Conservation (phyloP, 257 asterid species). For the Przewalskia tangutica region DNA sequence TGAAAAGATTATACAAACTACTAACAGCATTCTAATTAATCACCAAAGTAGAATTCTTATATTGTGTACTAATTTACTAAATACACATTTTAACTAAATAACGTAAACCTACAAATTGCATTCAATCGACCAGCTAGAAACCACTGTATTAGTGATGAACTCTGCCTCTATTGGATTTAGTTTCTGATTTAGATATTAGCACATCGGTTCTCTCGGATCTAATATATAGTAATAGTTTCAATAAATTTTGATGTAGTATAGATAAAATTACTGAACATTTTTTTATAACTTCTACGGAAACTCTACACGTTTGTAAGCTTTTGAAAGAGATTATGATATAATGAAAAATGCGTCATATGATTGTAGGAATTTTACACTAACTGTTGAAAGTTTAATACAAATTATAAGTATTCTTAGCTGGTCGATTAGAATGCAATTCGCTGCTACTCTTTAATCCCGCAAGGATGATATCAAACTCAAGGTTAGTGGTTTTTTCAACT, state of each 20-base stretch:
- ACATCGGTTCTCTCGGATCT: not conserved
- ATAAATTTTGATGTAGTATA: not conserved
- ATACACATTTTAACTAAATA: not conserved
- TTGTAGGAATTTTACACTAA: not conserved
- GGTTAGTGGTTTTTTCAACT: conserved; percentile 20
- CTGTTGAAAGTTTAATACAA: not conserved
- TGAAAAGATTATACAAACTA: not conserved
- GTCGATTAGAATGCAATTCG: conserved; percentile 10
- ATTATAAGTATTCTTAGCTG: not conserved
- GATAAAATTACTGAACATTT: not conserved
- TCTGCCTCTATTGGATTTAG: not conserved
- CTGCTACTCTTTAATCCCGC: conserved; percentile 56
- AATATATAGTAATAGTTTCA: not conserved
- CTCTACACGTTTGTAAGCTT: not conserved
- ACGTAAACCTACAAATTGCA: not conserved
- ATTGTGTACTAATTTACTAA: not conserved
- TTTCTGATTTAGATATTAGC: not conserved
- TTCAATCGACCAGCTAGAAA: too few species aligned
- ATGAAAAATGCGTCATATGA: not conserved
- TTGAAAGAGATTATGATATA: not conserved
- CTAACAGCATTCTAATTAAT: not conserved
- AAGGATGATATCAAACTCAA: conserved; percentile 40
- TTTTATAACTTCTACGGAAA: not conserved
- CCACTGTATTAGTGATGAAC: not conserved
- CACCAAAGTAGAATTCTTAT: not conserved